Evolutionary conservation across 495 filamentous ascomycete genomes (phyloP), one percentile per base, ranked within the genome.

Genomic region (Penicillium canescens): DNA sequence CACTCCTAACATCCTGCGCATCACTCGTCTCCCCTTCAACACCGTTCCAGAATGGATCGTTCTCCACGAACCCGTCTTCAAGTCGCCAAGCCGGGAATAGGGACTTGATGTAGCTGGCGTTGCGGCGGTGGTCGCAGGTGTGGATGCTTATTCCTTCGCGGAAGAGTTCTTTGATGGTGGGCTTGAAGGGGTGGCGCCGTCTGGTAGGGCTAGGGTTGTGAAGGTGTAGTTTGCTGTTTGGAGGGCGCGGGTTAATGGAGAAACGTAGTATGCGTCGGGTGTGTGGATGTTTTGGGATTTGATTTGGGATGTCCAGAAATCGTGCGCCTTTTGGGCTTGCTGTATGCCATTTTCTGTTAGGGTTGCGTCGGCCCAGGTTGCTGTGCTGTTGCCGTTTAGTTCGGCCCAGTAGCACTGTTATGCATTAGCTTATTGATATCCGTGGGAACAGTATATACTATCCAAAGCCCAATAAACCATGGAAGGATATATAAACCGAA

Each of bases 121-220:
- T 76, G 46, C 78, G 76, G 2, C 91, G 79, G 12, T 85, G 81
- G 65, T 96, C 90, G 66, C 90, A 96, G 7, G 90, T 93, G 63
- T 94, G 90, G 41, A 85, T 75, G 40, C 83, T 82, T 50, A 92
- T 82, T 1, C 78, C 74, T 59, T 96, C 91, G 40, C 91, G 81
- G 52, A 93, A 71, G 18, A 82, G 66, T 61, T 93, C 88, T 62
- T 87, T 89, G 60, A 94, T 73, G 2, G 75, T 71, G 0, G 88
- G 87, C 0, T 68, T 70, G 68, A 88, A 5, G 76, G 66, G 12
- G 61, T 54, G 14, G 61, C 60, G 14, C 58, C 54, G 11, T 53
- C 42, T 0, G 86, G 85, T 0, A 87, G 66, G 8, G 66, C 38
- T 4, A 90, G 76, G 12, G 70, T 75, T 11, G 57, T 52, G 71